A percentile compares a stretch with the other conserved stretches of the same genome.
These are phyloP conservation scores for Russula abietina DNA, from an alignment of 768 basidiomycete genomes.

Conservation along the genomic window DNA sequence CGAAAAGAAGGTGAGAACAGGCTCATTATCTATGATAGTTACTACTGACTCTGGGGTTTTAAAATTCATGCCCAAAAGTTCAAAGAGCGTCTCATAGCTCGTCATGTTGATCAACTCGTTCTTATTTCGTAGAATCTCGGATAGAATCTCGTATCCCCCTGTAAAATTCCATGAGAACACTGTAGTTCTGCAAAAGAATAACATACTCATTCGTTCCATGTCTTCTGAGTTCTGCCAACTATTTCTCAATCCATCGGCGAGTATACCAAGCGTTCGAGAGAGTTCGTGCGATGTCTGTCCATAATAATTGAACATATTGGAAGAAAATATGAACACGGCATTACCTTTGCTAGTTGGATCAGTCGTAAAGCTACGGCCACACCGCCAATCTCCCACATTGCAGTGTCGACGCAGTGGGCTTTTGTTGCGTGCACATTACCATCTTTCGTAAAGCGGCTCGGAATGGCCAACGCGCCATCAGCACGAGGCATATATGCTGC, in stretches of 20 bases:
- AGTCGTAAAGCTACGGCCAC: conserved; percentile 65
- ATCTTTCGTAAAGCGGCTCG: conserved; percentile 25
- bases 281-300: conserved; percentile 69
- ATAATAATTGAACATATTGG: not conserved
- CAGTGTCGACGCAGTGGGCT: conserved; percentile 60
- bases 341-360: conserved; percentile 69
- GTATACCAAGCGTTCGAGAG: conserved; percentile 61
- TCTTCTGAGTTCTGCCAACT: conserved; percentile 95
- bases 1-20: not conserved
- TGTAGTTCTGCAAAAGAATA: not conserved
- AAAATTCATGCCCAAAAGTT: conserved; percentile 82
- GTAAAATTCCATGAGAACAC: not conserved
- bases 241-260: conserved; percentile 72
- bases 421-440: conserved; percentile 61
- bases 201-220: conserved; percentile 81
- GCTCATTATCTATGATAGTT: not conserved
- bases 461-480: conserved; percentile 11
- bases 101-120: conserved; percentile 70
- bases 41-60: conserved; percentile 65
- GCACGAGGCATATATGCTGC: conserved; percentile 25
- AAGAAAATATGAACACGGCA: conserved; percentile 23
- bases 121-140: conserved; percentile 66
- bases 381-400: conserved; percentile 80
- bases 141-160: conserved; percentile 88
- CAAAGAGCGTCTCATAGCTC: conserved; percentile 76